Evolutionary conservation across 495 filamentous ascomycete species (phyloP), one percentile per base, ranked within the genome.

Genomic region (Parachaetomium inaequale): DNA sequence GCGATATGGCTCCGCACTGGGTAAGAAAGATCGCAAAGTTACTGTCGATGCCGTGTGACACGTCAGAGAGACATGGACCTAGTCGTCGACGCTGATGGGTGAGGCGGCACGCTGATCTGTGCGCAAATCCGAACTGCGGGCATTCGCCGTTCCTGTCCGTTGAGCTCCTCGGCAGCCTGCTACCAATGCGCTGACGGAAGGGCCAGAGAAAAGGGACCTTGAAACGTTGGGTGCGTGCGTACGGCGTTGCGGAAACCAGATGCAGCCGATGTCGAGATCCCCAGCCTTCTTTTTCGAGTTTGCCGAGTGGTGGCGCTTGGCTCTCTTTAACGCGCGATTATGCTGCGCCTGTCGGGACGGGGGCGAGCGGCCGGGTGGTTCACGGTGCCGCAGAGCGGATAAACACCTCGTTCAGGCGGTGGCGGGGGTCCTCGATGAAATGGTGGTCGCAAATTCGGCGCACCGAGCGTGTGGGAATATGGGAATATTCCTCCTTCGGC

Each of bases 271-370:
- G 21, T 28, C 17, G 47, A 42, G 26, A 12, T 47, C 19, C 47
- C 53, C 53, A 57, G 45, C 42, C 45, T 63, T 52, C 15, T 17
- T 47, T 51, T 52, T 63, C 43, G 40, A 49, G 34, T 46, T 49
- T 55, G 49, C 50, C 43, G 63, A 28, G 47, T 23, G 40, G 55
- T 55, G 67, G 64, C 64, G 62, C 67, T 65, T 70, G 63, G 61
- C 45, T 40, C 69, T 77, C 75, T 73, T 77, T 60, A 66, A 78
- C 76, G 76, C 76, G 76, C 76, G 76, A 78, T 78, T 78, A 77
- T 71, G 68, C 66, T 75, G 72, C 72, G 74, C 73, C 71, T 75
- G 74, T 68, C 67, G 68, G 71, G 63, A 71, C 36, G 21, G 59
- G n/a, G 46, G 25, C 15, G 49, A 29, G 34, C n/a, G 34, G 45